Evolutionary conservation across 2,329 filamentous ascomycete species (phyloP).

Genomic region (Alternaria dauci): DNA sequence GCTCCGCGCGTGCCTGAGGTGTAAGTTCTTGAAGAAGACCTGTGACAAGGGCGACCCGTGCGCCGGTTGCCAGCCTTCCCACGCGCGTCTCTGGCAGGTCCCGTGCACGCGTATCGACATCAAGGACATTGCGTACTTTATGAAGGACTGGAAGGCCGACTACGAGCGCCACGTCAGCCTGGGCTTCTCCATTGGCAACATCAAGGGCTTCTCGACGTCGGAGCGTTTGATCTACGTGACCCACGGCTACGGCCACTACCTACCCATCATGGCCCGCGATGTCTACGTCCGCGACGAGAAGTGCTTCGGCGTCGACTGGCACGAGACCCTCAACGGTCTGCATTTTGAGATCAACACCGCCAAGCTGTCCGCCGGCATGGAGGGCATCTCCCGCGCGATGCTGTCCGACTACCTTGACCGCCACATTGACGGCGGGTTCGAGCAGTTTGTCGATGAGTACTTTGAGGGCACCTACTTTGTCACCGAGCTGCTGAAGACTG

Average conservation of each 20-base stretch:
- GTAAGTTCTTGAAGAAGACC: conserved; percentile 99
- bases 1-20: conserved; percentile 88
- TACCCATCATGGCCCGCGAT: conserved; percentile 92
- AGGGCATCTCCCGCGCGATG: conserved; percentile 81
- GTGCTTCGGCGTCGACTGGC: conserved; percentile 94
- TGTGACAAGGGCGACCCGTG: conserved; percentile 98
- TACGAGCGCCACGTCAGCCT: conserved; percentile 89
- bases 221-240: conserved; percentile 86
- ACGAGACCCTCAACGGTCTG: conserved; percentile 79
- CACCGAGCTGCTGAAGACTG: conserved; percentile 95
- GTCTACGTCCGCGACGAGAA: conserved; percentile 91
- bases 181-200: conserved; percentile 91
- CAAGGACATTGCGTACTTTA: conserved; percentile 97
- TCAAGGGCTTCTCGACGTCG: conserved; percentile 78
- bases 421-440: conserved; percentile 90
- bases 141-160: conserved; percentile 99
- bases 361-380: conserved; percentile 85
- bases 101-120: conserved; percentile 98
- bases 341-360: conserved; percentile 89
- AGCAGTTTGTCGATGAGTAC: conserved; percentile 93
- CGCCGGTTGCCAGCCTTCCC: conserved; percentile 92
- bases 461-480: conserved; percentile 96
- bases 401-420: conserved; percentile 93
- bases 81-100: conserved; percentile 95
- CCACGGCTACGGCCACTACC: conserved; percentile 91